Conservation (phyloP, 2,329 filamentous ascomycete species). For the Sarocladium kiliense region DNA sequence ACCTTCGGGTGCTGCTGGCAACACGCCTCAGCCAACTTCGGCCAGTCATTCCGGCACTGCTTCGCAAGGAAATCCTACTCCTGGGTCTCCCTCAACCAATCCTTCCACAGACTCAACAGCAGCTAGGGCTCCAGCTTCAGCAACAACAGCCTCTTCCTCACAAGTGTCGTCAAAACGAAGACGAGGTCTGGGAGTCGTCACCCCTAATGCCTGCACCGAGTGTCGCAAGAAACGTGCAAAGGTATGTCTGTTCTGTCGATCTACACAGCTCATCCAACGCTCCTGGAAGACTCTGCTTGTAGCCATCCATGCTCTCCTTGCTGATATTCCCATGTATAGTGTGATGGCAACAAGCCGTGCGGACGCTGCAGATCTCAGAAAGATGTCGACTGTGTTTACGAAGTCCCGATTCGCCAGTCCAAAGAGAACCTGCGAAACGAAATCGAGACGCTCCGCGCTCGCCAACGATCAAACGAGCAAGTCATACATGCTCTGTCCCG, state of each 20-base stretch:
- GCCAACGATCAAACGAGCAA: constrained; percentile 49
- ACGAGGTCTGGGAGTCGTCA: constrained; percentile 51
- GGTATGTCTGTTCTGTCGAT: constrained; percentile 27
- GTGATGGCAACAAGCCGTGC: constrained; percentile 54
- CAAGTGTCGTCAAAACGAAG: constrained; percentile 39
- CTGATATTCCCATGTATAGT: constrained; percentile 31
- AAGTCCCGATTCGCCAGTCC: constrained; percentile 57
- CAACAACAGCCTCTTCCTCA: constrained; percentile 12
- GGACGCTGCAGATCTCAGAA: constrained; percentile 50
- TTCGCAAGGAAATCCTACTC: constrained; percentile 25
- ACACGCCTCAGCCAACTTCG: constrained; percentile 25
- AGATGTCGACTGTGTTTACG: constrained; percentile 54
- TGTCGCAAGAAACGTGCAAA: constrained; percentile 59
- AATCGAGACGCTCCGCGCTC: constrained; percentile 50
- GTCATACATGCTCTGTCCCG: constrained; percentile 50
- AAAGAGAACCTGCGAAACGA: constrained; percentile 57
- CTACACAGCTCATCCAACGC: too few species aligned
- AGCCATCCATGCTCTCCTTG: not conserved
- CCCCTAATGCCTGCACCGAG: constrained; percentile 56
- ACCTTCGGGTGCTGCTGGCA: constrained; percentile 19
- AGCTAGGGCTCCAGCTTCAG: constrained; percentile 10
- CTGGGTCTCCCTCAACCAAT: constrained; percentile 15
- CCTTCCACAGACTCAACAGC: constrained; percentile 17
- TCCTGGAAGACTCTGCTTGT: too few species aligned
- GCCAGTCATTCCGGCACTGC: constrained; percentile 15